These are phyloP conservation scores for Penicillium chermesinum DNA, from an alignment of 495 filamentous ascomycete genomes.

Conservation along the genomic window DNA sequence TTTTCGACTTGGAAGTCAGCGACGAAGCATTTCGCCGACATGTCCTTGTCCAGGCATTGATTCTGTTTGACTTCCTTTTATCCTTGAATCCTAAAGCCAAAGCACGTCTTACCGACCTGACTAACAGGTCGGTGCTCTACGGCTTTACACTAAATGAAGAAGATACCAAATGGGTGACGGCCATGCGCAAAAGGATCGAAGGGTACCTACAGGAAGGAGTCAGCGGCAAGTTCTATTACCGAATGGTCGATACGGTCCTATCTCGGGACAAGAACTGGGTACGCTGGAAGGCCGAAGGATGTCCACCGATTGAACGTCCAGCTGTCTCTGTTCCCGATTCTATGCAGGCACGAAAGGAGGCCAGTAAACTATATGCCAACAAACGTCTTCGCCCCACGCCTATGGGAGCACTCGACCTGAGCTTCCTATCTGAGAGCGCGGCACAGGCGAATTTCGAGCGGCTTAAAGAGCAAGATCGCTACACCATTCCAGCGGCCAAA, in stretches of 20 bases:
- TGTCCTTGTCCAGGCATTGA: conserved; percentile 89
- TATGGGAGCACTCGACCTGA: conserved; percentile 66
- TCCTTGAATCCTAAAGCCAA: conserved; percentile 81
- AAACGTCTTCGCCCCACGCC: conserved; percentile 62
- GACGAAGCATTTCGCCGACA: conserved; percentile 91
- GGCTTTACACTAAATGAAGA: conserved; percentile 70
- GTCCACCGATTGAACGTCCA: conserved; percentile 74
- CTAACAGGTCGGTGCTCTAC: conserved; percentile 86
- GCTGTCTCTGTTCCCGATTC: conserved; percentile 62
- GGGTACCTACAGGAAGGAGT: conserved; percentile 68
- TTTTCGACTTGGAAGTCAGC: conserved; percentile 93
- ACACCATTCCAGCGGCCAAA: conserved; percentile 49
- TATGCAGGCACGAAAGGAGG: conserved; percentile 57
- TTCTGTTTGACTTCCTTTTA: conserved; percentile 87
- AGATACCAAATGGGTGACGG: conserved; percentile 75
- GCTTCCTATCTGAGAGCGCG: conserved; percentile 66
- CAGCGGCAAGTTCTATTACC: conserved; percentile 81
- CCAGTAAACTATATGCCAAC: conserved; percentile 57
- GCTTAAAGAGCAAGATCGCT: conserved; percentile 52
- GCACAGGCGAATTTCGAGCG: conserved; percentile 49
- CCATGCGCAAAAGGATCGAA: conserved; percentile 67
- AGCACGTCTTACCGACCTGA: conserved; percentile 63
- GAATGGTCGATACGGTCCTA: conserved; percentile 92
- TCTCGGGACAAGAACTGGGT: conserved; percentile 97
- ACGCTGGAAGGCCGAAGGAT: conserved; percentile 92